Base-by-base conservation (phyloP, 1,284 basidiomycete genomes). In the Leccinum griseonigrum region DNA sequence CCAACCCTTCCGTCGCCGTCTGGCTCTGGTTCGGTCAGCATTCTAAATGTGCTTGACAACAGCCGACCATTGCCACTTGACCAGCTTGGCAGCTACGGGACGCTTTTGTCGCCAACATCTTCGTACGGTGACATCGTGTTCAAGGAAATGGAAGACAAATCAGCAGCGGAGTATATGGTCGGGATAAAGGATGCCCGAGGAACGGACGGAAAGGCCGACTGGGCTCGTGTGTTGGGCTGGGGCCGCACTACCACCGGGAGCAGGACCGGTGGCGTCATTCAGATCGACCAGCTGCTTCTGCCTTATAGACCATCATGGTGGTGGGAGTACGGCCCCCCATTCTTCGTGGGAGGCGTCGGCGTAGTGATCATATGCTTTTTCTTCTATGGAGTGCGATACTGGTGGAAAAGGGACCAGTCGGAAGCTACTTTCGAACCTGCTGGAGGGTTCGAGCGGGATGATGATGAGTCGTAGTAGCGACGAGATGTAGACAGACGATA, bases 131-230 rank as follows among this genome's bases (percentile, higher is more conserved):
- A 94, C 68, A 76, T 98, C 51, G 84, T 92, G 26, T 92, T 98
- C 78, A 83, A 88, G 55, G 79, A 80, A 62, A 77, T 78, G 54
- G 83, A 85, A 26, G 83, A 81, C 63, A 74, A 67, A 71, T 76
- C 59, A 65, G 69, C 38, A 60, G 69, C 63, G 11, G 57, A 78
- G 61, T 93, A 86, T 74, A 77, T 95, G 55, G 88, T 97, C n/a
- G 95, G 97, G 6, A 95, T 98, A 73, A 90, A 91, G 76, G 90
- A 90, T 55, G 94, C 95, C 2, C 81, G 94, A 11, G 94, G 94
- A 8, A 86, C 85, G 10, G 80, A 88, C 40, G 87, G 85, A 13
- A 79, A 82, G 56, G 79, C 80, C 48, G 91, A 95, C 71, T 91
- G 87, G 78, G 96, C 95, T 11, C 82, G 81, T 28, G 85, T 98